Evolutionary conservation across 768 basidiomycete species (phyloP), one percentile per base, ranked within the genome.

Genomic region (Macrolepiota albuminosa): DNA sequence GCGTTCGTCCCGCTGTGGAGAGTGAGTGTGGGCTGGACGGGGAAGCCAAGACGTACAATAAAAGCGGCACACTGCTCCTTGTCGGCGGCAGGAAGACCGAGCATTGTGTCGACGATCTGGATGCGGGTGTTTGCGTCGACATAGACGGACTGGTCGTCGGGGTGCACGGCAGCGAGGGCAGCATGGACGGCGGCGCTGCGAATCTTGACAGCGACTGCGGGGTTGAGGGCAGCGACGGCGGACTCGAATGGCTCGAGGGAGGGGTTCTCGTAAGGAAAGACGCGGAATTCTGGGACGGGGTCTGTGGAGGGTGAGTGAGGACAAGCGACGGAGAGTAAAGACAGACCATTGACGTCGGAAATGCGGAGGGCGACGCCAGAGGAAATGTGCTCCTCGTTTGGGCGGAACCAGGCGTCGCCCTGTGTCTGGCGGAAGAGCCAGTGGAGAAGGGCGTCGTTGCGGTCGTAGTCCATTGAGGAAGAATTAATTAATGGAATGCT

Each of bases 61-160:
- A 95, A 95, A 0, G 93, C 92, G 73, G 89, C 93, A 52, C 85
- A 89, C 64, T 94, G 92, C 61, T 93, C 91, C 74, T 89, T 88
- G 65, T 93, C 89, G 0, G 91, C 91, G 55, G 85, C 81, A 6
- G 89, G 88, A 42, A 95, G 84, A 68, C 83, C 78, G 59, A 84
- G 73, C 78, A 95, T 87, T 26, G 88, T 87, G 66, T 93, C 89
- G 51, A 94, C 69, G 61, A 95, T 82, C 70, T 93, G 92, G 55
- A 95, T 93, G 60, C 91, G 87, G 6, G 91, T 93, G 69, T 94
- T 85, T 56, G 81, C 74, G 72, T 94, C 91, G 67, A 95, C 84
- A 62, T 85, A 84, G 66, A 90, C 82, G 51, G 77, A 80, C 37
- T 71, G 75, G 10, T 81, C 84, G 47, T 88, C 83, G 4, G 84